Evolutionary conservation across 768 basidiomycete species (phyloP).

Genomic region (Leccinum rimulosum): DNA sequence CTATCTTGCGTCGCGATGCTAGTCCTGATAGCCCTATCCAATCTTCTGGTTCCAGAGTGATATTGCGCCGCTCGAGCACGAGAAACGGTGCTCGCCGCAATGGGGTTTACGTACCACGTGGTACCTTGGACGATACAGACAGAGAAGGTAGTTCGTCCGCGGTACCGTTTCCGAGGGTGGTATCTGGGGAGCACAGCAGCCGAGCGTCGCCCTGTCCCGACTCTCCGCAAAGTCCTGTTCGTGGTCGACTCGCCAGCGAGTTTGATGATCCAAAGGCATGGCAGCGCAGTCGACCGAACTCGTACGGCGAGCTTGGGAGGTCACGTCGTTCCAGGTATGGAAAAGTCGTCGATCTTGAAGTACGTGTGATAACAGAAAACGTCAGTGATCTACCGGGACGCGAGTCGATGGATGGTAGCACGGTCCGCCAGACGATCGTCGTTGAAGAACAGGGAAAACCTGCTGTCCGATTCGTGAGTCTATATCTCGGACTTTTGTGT

Average conservation of each 20-base stretch:
- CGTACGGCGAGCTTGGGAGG: slow-evolving; percentile 65
- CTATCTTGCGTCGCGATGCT: slow-evolving; percentile 46
- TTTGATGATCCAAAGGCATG: slow-evolving; percentile 54
- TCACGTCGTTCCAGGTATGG: slow-evolving; percentile 63
- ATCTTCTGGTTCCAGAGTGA: slow-evolving; percentile 39
- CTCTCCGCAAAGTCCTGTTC: slow-evolving; percentile 28
- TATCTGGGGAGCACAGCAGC: slow-evolving; percentile 48
- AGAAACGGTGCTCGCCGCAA: slow-evolving; percentile 47
- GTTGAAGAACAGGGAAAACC: slow-evolving; percentile 80
- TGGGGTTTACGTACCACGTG: slow-evolving; percentile 45
- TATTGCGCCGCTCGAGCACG: slow-evolving; percentile 58
- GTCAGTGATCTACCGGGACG: slow-evolving; percentile 65
- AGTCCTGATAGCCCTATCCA: slow-evolving; percentile 54
- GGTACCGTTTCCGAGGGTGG: slow-evolving; percentile 66
- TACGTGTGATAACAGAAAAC: slow-evolving; percentile 44
- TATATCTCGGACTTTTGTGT: background rate
- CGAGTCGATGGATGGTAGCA: slow-evolving; percentile 63
- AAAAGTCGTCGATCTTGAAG: slow-evolving; percentile 67
- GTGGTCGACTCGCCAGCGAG: slow-evolving; percentile 71
- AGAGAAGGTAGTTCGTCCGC: slow-evolving; percentile 36
- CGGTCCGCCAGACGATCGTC: slow-evolving; percentile 65
- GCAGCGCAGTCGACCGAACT: slow-evolving; percentile 58
- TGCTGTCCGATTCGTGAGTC: slow-evolving; percentile 77
- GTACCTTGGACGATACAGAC: slow-evolving; percentile 34
- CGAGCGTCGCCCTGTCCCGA: slow-evolving; percentile 38